These are phyloP conservation scores for Rhizopus stolonifer DNA, from an alignment of 371 early-diverging fungal genomes.

Conservation along the genomic window DNA sequence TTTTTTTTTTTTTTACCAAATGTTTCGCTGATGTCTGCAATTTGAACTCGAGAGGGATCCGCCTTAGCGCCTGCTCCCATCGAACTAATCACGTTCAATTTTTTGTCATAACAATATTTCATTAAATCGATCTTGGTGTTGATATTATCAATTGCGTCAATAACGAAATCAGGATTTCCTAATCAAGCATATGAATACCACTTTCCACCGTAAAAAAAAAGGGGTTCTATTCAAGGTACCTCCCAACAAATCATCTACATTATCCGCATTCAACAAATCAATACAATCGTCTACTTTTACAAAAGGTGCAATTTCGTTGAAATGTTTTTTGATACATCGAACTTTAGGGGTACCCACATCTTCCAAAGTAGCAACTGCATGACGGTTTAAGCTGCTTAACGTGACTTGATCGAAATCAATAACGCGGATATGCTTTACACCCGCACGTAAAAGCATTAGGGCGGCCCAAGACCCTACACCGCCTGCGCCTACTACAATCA, in stretches of 20 bases:
- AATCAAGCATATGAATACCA: too few relatives aligned
- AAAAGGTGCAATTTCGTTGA: conserved; percentile 76
- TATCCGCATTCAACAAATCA: conserved; percentile 71
- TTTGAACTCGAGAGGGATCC: conserved; percentile 90
- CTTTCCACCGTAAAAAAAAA: too few relatives aligned
- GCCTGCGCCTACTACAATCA: conserved; percentile 94
- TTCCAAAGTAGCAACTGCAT: conserved; percentile 84
- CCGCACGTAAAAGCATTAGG: conserved; percentile 87
- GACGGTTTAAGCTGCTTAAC: conserved; percentile 86
- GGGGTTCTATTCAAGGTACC: conserved; percentile 43
- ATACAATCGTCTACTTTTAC: conserved; percentile 75
- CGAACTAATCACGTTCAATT: conserved; percentile 77
- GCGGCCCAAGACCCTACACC: conserved; percentile 95
- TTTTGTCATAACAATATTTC: conserved; percentile 75
- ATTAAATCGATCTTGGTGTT: conserved; percentile 89
- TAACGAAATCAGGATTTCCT: conserved; percentile 73
- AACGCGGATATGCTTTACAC: conserved; percentile 82
- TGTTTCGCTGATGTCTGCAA: conserved; percentile 92
- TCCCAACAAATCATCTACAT: conserved; percentile 68
- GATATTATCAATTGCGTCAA: conserved; percentile 94
- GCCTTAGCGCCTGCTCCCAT: conserved; percentile 97
- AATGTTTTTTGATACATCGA: conserved; percentile 67
- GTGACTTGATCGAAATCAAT: conserved; percentile 97
- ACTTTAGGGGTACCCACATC: conserved; percentile 93
- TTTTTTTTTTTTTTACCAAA: conserved; percentile 53